These are phyloP conservation scores for Acacia acuminata DNA, from an alignment of 306 rosid genomes.

Conservation along the genomic window DNA sequence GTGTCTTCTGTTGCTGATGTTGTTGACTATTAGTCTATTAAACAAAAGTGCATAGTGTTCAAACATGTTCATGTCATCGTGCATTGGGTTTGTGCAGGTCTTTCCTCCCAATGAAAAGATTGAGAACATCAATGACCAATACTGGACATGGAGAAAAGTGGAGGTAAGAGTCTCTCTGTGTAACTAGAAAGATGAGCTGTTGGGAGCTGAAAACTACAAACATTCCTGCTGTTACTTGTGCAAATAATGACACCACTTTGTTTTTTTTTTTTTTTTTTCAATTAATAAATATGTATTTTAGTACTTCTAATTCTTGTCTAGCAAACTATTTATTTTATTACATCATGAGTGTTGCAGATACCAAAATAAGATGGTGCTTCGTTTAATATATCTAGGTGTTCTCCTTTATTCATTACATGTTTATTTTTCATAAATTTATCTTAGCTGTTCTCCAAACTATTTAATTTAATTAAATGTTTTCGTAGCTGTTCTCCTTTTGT, in stretches of 20 bases:
- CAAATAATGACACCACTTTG: not conserved
- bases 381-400: no score
- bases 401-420: no score
- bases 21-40: not conserved
- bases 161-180: slow-evolving; percentile 53
- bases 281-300: not conserved
- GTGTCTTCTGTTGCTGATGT: slow-evolving; percentile 5
- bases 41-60: not conserved
- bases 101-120: slow-evolving; percentile 81
- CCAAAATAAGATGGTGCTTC: slow-evolving; percentile 61
- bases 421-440: no score
- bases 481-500: no score
- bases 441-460: no score
- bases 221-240: slow-evolving; percentile 18
- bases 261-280: no score
- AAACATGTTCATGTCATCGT: slow-evolving; percentile 21
- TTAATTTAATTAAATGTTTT: no score
- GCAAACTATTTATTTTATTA: slow-evolving; percentile 1
- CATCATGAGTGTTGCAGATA: slow-evolving; percentile 42
- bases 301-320: not conserved
- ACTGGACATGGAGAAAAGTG: slow-evolving; percentile 86
- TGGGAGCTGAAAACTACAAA: slow-evolving; percentile 2
- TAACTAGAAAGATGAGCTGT: slow-evolving; percentile 11
- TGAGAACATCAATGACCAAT: slow-evolving; percentile 81
- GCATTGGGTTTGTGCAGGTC: slow-evolving; percentile 46